Conservation (phyloP, 139 green algal species). For the Coelastrella sp. region DNA sequence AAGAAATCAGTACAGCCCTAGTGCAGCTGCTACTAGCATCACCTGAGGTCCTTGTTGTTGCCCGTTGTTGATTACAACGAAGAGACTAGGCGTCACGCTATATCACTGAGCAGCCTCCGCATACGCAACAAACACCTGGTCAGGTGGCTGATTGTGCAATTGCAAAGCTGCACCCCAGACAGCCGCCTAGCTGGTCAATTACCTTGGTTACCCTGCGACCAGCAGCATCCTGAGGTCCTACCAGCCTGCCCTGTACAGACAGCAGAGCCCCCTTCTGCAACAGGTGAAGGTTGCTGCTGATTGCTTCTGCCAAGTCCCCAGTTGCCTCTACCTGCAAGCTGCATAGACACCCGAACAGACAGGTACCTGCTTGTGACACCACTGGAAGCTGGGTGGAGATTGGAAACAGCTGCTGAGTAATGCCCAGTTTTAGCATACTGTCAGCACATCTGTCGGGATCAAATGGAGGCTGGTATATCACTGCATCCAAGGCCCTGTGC, state of each 20-base stretch:
- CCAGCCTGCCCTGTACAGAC: not conserved
- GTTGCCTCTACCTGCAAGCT: not conserved
- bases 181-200: not conserved
- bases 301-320: not conserved
- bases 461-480: too few relatives aligned
- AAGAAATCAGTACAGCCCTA: not conserved
- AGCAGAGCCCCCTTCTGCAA: not conserved
- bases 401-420: too few relatives aligned
- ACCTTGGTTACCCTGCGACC: not conserved
- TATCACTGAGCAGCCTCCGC: too few relatives aligned
- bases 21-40: not conserved
- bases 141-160: not conserved
- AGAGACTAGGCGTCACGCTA: too few relatives aligned
- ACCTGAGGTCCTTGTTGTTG: too few relatives aligned
- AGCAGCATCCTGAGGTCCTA: not conserved
- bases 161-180: not conserved
- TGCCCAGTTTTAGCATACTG: too few relatives aligned
- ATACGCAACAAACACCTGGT: not conserved
- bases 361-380: too few relatives aligned
- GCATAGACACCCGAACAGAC: too few relatives aligned
- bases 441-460: too few relatives aligned
- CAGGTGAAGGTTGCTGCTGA: not conserved
- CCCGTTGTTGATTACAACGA: too few relatives aligned
- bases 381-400: too few relatives aligned
- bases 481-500: too few relatives aligned